These are phyloP conservation scores for Delitschia confertaspora DNA, from an alignment of 495 filamentous ascomycete genomes.

Conservation along the genomic window DNA sequence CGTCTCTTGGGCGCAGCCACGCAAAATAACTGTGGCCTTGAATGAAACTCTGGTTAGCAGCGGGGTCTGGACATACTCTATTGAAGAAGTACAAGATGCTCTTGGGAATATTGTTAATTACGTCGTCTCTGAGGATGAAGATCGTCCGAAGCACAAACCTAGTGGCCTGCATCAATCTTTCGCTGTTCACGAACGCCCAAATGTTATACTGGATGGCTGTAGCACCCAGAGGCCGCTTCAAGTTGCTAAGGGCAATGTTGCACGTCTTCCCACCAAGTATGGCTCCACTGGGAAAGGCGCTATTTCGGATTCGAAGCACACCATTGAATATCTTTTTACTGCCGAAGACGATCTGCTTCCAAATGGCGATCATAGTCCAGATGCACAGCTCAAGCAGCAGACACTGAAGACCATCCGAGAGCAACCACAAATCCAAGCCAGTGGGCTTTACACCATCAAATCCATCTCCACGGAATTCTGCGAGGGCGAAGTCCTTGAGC, in stretches of 20 bases:
- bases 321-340: slow-evolving; percentile 59
- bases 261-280: slow-evolving; percentile 65
- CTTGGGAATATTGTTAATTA: slow-evolving; percentile 83
- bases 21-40: slow-evolving; percentile 64
- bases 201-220: slow-evolving; percentile 59
- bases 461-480: slow-evolving; percentile 72
- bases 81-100: slow-evolving; percentile 86
- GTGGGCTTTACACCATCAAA: slow-evolving; percentile 77
- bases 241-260: slow-evolving; percentile 61
- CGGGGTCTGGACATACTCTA: slow-evolving; percentile 78
- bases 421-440: slow-evolving; percentile 52
- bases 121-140: slow-evolving; percentile 56
- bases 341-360: slow-evolving; percentile 53
- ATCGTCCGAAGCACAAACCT: slow-evolving; percentile 46
- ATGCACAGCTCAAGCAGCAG: slow-evolving; percentile 45
- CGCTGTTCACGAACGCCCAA: slow-evolving; percentile 77
- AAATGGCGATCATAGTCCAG: slow-evolving; percentile 53
- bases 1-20: slow-evolving; percentile 69
- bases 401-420: slow-evolving; percentile 39
- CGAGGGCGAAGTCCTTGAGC: slow-evolving; percentile 79
- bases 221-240: slow-evolving; percentile 71
- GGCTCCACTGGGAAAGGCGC: slow-evolving; percentile 47
- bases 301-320: slow-evolving; percentile 48
- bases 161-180: slow-evolving; percentile 66
- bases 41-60: slow-evolving; percentile 74